Evolutionary conservation across 495 filamentous ascomycete genomes (phyloP).

Genomic region (Penicillium roqueforti): DNA sequence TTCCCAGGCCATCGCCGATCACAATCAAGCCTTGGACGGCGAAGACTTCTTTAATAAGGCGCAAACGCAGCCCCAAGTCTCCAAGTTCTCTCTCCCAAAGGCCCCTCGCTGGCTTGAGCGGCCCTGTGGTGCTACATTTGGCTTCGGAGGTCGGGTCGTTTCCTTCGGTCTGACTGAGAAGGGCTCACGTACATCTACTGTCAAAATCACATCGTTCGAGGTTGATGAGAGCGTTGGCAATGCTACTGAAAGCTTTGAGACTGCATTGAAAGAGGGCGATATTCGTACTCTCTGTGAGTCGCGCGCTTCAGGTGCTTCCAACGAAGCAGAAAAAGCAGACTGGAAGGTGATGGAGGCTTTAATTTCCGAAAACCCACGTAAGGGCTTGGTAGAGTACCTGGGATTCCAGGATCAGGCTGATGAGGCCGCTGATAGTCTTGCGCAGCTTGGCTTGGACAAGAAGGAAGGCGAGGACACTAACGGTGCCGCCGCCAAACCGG

Average conservation of each 20-base stretch:
- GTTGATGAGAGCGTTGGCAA: constrained; percentile 80
- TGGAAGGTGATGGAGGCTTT: constrained; percentile 94
- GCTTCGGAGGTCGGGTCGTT: constrained; percentile 91
- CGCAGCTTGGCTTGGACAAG: constrained; percentile 42
- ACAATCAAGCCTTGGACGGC: constrained; percentile 71
- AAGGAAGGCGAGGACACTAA: constrained; percentile 45
- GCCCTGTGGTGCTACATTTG: constrained; percentile 85
- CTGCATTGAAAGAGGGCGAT: constrained; percentile 72
- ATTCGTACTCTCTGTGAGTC: constrained; percentile 74
- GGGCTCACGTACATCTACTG: constrained; percentile 65
- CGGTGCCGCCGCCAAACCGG: constrained; percentile 39
- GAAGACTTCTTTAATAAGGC: constrained; percentile 97
- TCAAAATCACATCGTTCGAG: constrained; percentile 82
- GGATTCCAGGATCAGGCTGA: constrained; percentile 67
- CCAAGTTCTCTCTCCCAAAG: constrained; percentile 78
- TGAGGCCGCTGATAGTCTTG: constrained; percentile 46
- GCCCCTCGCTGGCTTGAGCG: constrained; percentile 88
- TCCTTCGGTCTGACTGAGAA: constrained; percentile 62
- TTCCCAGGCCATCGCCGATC: constrained; percentile 48
- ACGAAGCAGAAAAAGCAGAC: constrained; percentile 88
- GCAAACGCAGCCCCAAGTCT: constrained; percentile 83
- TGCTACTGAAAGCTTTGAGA: constrained; percentile 82
- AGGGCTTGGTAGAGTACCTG: constrained; percentile 78
- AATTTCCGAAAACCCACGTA: constrained; percentile 72
- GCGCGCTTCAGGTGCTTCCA: constrained; percentile 66